Percentiles rank a stretch among this genome's conserved stretches.
These are phyloP conservation scores for Diaporthe amygdali DNA, from an alignment of 2,329 filamentous ascomycete species.

Conservation along the genomic window DNA sequence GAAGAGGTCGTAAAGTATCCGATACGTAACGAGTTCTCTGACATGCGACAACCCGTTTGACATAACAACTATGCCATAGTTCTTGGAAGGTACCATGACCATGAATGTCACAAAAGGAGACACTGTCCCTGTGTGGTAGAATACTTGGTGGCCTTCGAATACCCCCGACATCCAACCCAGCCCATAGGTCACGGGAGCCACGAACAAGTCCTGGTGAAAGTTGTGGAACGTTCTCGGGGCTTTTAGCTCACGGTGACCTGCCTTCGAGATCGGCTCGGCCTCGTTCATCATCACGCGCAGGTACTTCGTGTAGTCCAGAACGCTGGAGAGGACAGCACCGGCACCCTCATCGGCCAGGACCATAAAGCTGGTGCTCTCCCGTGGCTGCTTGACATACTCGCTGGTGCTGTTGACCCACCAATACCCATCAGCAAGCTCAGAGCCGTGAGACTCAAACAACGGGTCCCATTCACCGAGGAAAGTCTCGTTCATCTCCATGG, in stretches of 20 bases:
- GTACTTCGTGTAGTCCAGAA: constrained; percentile 43
- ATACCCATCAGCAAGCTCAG: constrained; percentile 40
- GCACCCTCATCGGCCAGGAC: constrained; percentile 44
- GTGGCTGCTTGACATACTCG: constrained; percentile 31
- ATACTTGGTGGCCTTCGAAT: constrained; percentile 26
- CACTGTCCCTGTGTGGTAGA: constrained; percentile 23
- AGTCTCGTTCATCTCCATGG: constrained; percentile 52
- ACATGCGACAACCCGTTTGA: constrained; percentile 15
- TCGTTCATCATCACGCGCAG: constrained; percentile 39
- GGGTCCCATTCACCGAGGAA: constrained; percentile 41
- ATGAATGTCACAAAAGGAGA: constrained; percentile 24
- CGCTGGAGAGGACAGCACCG: constrained; percentile 46
- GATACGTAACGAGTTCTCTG: constrained; percentile 22
- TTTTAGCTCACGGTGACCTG: constrained; percentile 33
- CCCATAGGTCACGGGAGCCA: constrained; percentile 16
- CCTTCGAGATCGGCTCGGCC: constrained; percentile 32
- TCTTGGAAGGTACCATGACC: constrained; percentile 26
- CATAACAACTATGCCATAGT: constrained; percentile 25
- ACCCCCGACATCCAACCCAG: constrained; percentile 25
- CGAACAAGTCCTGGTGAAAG: constrained; percentile 8
- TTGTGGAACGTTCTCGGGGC: constrained; percentile 19
- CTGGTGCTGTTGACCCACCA: constrained; percentile 38
- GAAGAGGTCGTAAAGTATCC: constrained; percentile 28
- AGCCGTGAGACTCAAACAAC: not conserved
- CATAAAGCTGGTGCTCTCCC: not conserved